Base-by-base conservation (phyloP, 2,329 filamentous ascomycete genomes). In the Keithomyces neogunnii region DNA sequence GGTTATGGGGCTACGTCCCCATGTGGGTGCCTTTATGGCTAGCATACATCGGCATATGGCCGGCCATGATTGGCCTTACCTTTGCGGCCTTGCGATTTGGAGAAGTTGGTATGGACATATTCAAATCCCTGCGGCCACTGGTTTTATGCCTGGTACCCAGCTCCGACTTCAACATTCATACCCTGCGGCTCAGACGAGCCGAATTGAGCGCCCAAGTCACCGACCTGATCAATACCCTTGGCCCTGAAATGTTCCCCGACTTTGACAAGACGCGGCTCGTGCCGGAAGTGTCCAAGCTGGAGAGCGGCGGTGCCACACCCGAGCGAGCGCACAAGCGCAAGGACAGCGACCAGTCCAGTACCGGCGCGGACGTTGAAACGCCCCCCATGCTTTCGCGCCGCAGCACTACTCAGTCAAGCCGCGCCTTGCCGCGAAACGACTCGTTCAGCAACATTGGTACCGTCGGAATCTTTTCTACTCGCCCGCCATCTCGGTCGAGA, bases 81-180 rank as follows among this genome's bases (percentile, higher is more conserved):
- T 96, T 95, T 67, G 91, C 90, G 4, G 89, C 93, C 5, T 82
- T 99, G 49, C 86, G 93, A 9, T 95, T 97, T 58, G 93, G 93
- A 45, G 93, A 99, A 71, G 86, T 95, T n/a, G 93, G 92, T 49
- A 96, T 99, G 90, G 93, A 99, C 64, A 96, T 99, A 51, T 75
- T 93, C 72, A 99, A 97, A 70, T 97, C 92, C 0, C 78, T 99
- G 13, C 82, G 89, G 8, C 93, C 93, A 5, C 80, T 99, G 8
- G 75, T 95, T 45, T 76, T 96, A 35, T 93, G 88, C 57, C 78
- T 97, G 62, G 86, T 87, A 60, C 93, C 93, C 1, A 83, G 84
- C 4, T 92, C 88, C 1, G 86, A 84, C 66, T 95, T 91, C 71
- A 89, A 86, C 52, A 81, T 99, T 47, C 81, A 88, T 56, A 86